Conservation (phyloP, 129 eudicot genomes). For the Flaveria robusta region DNA sequence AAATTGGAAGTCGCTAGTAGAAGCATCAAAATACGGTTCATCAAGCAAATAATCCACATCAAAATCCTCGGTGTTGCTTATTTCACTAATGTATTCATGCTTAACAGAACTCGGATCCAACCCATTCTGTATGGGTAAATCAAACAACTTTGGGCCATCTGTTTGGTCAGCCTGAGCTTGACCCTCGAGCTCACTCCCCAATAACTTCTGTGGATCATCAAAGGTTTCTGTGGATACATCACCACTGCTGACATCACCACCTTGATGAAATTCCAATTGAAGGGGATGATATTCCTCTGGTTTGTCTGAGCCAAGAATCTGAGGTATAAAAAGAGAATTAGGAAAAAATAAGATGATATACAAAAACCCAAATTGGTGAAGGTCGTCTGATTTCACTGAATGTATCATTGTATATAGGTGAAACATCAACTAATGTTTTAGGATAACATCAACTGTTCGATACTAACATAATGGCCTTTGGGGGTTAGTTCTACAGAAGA, state of each 20-base stretch:
- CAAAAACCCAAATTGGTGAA: background rate
- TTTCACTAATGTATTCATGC: conserved; percentile 59
- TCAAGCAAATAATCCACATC: conserved; percentile 58
- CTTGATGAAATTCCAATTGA: conserved; percentile 37
- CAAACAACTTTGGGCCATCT: conserved; percentile 45
- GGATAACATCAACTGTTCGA: too few species aligned
- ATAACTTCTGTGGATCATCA: conserved; percentile 31
- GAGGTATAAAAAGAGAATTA: conserved; percentile 16
- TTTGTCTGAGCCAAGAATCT: conserved; percentile 62
- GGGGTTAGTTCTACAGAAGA: background rate
- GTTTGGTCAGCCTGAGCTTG: conserved; percentile 31
- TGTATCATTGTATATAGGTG: background rate
- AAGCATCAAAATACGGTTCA: conserved; percentile 57
- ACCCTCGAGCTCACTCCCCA: conserved; percentile 30
- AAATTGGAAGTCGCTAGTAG: conserved; percentile 31
- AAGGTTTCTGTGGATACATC: conserved; percentile 33
- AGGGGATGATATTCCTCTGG: conserved; percentile 43
- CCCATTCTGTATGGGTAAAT: conserved; percentile 44
- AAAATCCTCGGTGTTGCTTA: conserved; percentile 37
- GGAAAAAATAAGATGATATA: background rate
- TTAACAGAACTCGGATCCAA: conserved; percentile 45
- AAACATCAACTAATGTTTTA: background rate
- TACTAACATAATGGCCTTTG: background rate
- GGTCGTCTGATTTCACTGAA: background rate
- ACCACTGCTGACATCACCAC: conserved; percentile 36